These are phyloP conservation scores for Physcomitrium patens DNA, from an alignment of 225 moss, liverwort and hornwort species.

Conservation along the genomic window DNA sequence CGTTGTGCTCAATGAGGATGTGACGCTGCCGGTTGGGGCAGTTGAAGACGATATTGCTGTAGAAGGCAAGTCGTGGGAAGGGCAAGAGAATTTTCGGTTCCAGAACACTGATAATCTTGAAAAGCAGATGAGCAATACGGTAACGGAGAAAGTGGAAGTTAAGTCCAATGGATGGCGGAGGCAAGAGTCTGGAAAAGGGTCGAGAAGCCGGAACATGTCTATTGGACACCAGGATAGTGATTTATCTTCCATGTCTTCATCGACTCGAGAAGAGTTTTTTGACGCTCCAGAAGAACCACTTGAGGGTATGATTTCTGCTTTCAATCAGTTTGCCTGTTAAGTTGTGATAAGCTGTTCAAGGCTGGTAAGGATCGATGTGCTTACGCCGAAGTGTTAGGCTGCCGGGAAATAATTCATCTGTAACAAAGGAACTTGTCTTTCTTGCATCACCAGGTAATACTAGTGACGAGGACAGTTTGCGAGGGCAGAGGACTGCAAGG, in stretches of 20 bases:
- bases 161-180: conserved; percentile 12
- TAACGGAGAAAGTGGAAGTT: conserved; percentile 12
- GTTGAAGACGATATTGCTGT: conserved; percentile 28
- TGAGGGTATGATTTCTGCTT: conserved; percentile 53
- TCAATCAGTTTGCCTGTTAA: not conserved
- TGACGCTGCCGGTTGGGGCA: conserved; percentile 32
- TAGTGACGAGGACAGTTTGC: conserved; percentile 77
- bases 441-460: conserved; percentile 59
- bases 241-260: conserved; percentile 29
- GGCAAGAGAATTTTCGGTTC: conserved; percentile 10
- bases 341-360: not conserved
- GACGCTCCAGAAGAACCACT: conserved; percentile 80
- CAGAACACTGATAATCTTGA: not conserved
- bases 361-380: not conserved
- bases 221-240: conserved; percentile 32
- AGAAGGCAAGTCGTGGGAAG: conserved; percentile 14
- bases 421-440: conserved; percentile 25
- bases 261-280: conserved; percentile 74
- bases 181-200: conserved; percentile 16
- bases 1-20: conserved; percentile 30
- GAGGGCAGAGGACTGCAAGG: conserved; percentile 45
- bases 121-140: not conserved
- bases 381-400: no score
- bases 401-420: conserved; percentile 15
- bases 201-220: conserved; percentile 17